Evolutionary conservation across 179 eudicot species (phyloP), one percentile per base, ranked within the genome.

Genomic region (Actinidia polygama): DNA sequence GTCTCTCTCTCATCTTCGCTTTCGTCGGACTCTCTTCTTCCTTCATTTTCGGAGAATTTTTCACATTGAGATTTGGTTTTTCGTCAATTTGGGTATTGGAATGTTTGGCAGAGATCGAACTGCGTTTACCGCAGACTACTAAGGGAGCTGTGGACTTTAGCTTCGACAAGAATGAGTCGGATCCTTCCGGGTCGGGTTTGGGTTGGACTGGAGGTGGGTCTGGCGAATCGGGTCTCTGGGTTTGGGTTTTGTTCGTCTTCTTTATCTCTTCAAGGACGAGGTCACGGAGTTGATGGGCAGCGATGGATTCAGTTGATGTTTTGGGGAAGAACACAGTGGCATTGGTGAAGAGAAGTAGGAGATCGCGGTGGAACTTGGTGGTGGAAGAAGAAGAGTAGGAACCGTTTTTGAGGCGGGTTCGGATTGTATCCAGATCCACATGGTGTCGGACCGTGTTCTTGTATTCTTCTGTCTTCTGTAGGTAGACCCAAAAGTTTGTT

Each of bases 261-360:
- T 24, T 47, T 12, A 85, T 7, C 19, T 85, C 87, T 67, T 88
- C 80, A 73, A 80, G 23, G 9, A 87, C 77, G n/a, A 89, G 81
- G 54, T 75, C 73, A 5, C 90, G 91, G 36, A 91, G 91, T 36
- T 88, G 87, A 18, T 64, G 4, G 57, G 94, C 92, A 4, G 88
- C 89, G 16, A 73, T 75, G 61, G 88, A 84, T 57, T 91, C 91
- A 0, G 89, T 12, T 50, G 92, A 84, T 75, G 69, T 53, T 72
- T 82, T 89, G 40, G 90, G 55, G 78, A 84, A 91, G 91, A 85
- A 89, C 24, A 89, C 84, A n/a, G 79, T 55, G 75, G 90, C 90
- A 71, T 91, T 91, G 86, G 82, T 88, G 86, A 84, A 75, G 53
- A 91, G 85, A 68, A 91, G 91, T 30, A 88, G 80, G 46, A 91